Evolutionary conservation across 495 filamentous ascomycete genomes (phyloP), one percentile per base, ranked within the genome.

Genomic region (Xylaria bambusicola): DNA sequence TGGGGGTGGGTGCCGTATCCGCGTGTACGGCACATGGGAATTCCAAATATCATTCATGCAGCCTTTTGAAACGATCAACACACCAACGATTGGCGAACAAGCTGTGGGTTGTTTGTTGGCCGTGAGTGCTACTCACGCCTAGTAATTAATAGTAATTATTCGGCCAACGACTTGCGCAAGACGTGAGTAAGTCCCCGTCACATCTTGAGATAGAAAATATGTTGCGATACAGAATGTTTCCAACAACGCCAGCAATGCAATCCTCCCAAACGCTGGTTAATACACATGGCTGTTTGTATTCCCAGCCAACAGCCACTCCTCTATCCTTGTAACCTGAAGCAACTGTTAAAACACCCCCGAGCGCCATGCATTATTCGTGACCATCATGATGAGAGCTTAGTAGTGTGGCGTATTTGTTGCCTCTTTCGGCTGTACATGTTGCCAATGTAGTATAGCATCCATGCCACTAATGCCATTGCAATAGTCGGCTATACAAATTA

Each of bases 121-220:
- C 13, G 53, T 17, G 20, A 47, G 40, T 47, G n/a, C 41, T 47
- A 23, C 53, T 56, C 53, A n/a, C 41, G 27, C 27, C 53, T 29
- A 56, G 53, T 56, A 56, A 56, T 56, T 54, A 56, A 56, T 56
- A 56, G 53, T 56, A 56, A 56, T 56, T 56, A 45, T 45, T 47
- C 13, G 41, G 41, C 53, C 53, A 56, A 47, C 18, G 44, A 44
- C 15, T 46, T 36, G 41, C 41, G 42, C 40, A 44, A 20, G 10
- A 17, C 13, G 40, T 36, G 18, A 26, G 26, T 44, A 56, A 29
- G 33, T 10, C 23, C 35, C 51, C 52, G 12, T 53, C 33, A 52
- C 50, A 41, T 27, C 50, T 20, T 41, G 38, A 23, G 26, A 10
- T 0, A 20, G 12, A 18, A 52, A 35, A 36, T 9, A 36, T 26